Evolutionary conservation across 306 rosid species (phyloP), one percentile per base, ranked within the genome.

Genomic region (Cicer bijugum): DNA sequence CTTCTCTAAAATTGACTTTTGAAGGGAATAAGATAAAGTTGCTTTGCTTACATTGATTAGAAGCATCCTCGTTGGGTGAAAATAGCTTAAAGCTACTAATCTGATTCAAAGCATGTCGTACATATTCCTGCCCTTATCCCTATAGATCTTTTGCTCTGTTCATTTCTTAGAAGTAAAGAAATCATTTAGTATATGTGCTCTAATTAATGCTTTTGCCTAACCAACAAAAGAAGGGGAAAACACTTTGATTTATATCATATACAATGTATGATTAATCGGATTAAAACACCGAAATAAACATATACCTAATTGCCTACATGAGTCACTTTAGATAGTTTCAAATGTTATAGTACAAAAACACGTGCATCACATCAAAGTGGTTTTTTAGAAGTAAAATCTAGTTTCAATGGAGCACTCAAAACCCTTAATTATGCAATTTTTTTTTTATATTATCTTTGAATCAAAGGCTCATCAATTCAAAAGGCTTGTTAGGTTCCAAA

Each of bases 371-470:
- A 47, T 8, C 65, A 62, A 11, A 53, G 51, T 64, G 37, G 56
- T 35, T 59, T 10, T 12, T 37, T 39, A 74, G 40, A 48, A 67
- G 69, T 74, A 53, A 72, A 61, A 76, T 63, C 33, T 44, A 33
- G 57, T 65, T 74, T 72, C 77, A 83, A 77, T 45, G 69, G 83
- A 76, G 43, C 84, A 84, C 82, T 82, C 82, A 72, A 84, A 84
- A 74, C 79, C 71, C 75, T 69, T 68, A 64, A 81, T 82, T 71
- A 33, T 85, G 79, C 83, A 86, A 82, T 47, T 28, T 3, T 3
- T 28, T 28, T 28, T 74, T 83, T 87, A 55, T 69, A 83, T 89
- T 84, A 63, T 74, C 89, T 86, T 91, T 67, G 80, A 83, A 88
- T 81, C 86, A 83, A 86, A 85, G 88, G 73, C 86, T 80, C 77